Conservation (phyloP, 139 green algal species). For the Haematococcus sp. region DNA sequence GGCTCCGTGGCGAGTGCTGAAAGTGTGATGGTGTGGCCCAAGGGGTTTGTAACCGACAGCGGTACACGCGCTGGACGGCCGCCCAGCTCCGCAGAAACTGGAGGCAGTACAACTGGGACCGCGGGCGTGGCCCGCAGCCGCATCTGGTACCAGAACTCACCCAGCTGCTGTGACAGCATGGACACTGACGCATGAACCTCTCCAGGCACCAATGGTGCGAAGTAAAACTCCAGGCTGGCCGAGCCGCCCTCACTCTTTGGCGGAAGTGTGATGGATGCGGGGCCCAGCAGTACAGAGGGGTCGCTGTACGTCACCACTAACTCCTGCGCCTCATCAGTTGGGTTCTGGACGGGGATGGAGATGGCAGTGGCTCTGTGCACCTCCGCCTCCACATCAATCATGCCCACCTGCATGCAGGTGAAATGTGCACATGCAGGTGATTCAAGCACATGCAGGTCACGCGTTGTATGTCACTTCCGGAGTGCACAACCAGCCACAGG, state of each 20-base stretch:
- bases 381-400: conserved; percentile 43
- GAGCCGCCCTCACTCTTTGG: neutral
- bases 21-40: conserved; percentile 19
- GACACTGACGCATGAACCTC: conserved; percentile 12
- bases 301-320: conserved; percentile 43
- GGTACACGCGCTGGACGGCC: neutral
- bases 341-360: conserved; percentile 48
- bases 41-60: conserved; percentile 58
- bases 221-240: conserved; percentile 53
- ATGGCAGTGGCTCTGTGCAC: conserved; percentile 20
- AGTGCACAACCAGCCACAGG: too few relatives aligned
- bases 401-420: conserved; percentile 19
- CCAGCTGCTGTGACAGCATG: conserved; percentile 21
- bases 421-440: too few relatives aligned
- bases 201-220: conserved; percentile 48
- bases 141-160: conserved; percentile 68
- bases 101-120: conserved; percentile 25
- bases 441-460: too few relatives aligned
- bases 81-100: conserved; percentile 47
- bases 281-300: conserved; percentile 39
- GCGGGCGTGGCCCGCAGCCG: conserved; percentile 41
- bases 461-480: too few relatives aligned
- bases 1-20: too few relatives aligned
- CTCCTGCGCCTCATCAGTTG: conserved; percentile 35
- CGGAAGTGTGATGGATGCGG: conserved; percentile 27